A percentile compares a stretch with the other conserved stretches of the same genome.
phyloP scores from a whole-genome alignment of 2,329 filamentous ascomycete species.

The Aspergillus brasiliensis region DNA sequence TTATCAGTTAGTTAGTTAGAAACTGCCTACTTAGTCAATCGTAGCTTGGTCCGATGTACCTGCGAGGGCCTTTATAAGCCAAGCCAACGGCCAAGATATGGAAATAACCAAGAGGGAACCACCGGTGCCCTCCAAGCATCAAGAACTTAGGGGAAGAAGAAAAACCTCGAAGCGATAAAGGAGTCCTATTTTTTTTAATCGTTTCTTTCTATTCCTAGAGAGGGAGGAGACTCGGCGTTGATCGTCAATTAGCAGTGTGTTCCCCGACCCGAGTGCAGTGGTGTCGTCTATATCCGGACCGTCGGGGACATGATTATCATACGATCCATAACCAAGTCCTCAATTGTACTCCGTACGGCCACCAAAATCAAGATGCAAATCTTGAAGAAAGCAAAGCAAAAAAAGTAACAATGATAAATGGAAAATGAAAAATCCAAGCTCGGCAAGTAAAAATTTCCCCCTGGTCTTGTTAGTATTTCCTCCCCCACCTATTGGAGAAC shows the following conservation, averaged over 20 bases:
- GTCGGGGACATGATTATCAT: conserved; percentile 1
- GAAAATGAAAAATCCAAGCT: not conserved
- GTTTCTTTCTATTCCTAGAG: too few relatives aligned
- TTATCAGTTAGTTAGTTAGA: too few relatives aligned
- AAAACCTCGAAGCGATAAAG: too few relatives aligned
- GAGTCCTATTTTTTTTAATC: too few relatives aligned
- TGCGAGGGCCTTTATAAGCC: not conserved
- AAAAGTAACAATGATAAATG: not conserved
- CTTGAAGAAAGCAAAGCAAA: too few relatives aligned
- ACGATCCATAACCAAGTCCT: not conserved
- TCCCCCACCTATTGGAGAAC: not conserved
- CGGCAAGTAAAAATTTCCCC: not conserved
- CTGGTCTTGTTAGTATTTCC: not conserved
- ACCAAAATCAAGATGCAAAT: too few relatives aligned
- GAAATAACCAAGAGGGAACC: not conserved
- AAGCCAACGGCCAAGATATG: not conserved
- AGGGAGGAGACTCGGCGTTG: too few relatives aligned
- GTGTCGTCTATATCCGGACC: not conserved
- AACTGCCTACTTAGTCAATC: not conserved
- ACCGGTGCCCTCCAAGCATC: not conserved
- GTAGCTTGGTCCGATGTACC: not conserved
- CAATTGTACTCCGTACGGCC: not conserved
- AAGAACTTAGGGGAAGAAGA: not conserved
- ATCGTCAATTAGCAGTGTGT: too few relatives aligned
- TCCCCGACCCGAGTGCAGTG: too few relatives aligned